A percentile compares a stretch with the other conserved stretches of the same genome.
Evolutionary conservation across 106 monocot species (phyloP).

Genomic region (Posidonia australis): DNA sequence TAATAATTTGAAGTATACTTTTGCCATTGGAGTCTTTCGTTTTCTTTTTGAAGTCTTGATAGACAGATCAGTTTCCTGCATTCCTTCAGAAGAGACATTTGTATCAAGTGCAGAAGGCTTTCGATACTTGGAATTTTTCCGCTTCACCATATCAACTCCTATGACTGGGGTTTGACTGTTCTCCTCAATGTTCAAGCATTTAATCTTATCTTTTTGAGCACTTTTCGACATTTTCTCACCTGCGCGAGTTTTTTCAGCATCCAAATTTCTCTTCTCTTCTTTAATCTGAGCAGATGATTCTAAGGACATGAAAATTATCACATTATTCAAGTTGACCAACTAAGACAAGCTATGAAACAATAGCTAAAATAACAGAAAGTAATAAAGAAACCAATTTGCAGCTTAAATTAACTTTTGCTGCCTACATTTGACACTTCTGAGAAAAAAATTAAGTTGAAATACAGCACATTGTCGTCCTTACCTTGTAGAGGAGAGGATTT

Average conservation of each 20-base stretch:
- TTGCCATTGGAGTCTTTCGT: constrained; percentile 28
- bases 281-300: constrained; percentile 81
- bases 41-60: constrained; percentile 48
- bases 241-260: constrained; percentile 41
- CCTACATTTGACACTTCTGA: no score
- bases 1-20: constrained; percentile 30
- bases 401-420: no score
- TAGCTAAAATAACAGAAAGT: background rate
- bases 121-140: constrained; percentile 38
- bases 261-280: constrained; percentile 49
- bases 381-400: no score
- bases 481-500: no score
- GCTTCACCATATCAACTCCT: constrained; percentile 21
- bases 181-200: constrained; percentile 31
- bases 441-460: no score
- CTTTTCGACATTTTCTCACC: constrained; percentile 31
- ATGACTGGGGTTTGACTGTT: constrained; percentile 20
- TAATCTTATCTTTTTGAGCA: constrained; percentile 35
- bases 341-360: background rate
- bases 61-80: constrained; percentile 27
- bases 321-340: background rate
- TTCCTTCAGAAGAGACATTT: constrained; percentile 36
- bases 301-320: constrained; percentile 14
- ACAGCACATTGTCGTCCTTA: no score
- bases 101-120: constrained; percentile 32